Evolutionary conservation across 1,284 basidiomycete species (phyloP).

Genomic region (Ceratobasidium sp.): DNA sequence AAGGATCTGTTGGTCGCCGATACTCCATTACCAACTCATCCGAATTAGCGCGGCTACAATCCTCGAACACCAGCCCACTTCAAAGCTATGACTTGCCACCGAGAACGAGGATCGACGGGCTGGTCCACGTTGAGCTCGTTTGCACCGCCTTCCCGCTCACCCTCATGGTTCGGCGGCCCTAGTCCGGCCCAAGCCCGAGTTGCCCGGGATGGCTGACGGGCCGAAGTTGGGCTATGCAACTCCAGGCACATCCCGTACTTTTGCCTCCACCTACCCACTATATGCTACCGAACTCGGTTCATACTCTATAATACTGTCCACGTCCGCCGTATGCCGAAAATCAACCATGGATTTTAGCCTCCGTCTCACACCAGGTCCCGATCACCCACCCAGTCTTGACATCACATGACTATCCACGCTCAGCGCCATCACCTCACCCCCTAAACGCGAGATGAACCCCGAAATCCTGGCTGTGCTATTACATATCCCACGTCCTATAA

Average conservation of each 20-base stretch:
- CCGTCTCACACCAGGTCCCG: not conserved
- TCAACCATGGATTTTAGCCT: too few species aligned
- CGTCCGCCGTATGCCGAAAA: not conserved
- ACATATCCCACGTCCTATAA: not conserved
- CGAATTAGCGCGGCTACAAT: not conserved
- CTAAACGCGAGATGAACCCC: not conserved
- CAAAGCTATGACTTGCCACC: too few species aligned
- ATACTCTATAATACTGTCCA: not conserved
- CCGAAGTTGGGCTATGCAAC: not conserved
- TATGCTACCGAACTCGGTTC: not conserved
- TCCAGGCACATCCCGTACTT: not conserved
- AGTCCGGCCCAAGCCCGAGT: not conserved
- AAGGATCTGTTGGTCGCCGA: not conserved
- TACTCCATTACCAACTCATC: not conserved
- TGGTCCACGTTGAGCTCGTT: not conserved
- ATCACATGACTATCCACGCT: slow-evolving; percentile 10
- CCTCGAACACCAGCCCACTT: not conserved
- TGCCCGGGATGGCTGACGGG: not conserved
- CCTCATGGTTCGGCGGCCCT: not conserved
- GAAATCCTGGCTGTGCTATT: not conserved
- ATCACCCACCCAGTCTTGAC: not conserved
- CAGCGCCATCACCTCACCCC: not conserved
- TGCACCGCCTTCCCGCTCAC: not conserved
- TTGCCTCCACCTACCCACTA: not conserved
- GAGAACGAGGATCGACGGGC: not conserved